Percentiles rank a stretch among this genome's conserved stretches.
phyloP scores from a whole-genome alignment of 148 eudicot genomes.

The Camellia lanceoleosa region DNA sequence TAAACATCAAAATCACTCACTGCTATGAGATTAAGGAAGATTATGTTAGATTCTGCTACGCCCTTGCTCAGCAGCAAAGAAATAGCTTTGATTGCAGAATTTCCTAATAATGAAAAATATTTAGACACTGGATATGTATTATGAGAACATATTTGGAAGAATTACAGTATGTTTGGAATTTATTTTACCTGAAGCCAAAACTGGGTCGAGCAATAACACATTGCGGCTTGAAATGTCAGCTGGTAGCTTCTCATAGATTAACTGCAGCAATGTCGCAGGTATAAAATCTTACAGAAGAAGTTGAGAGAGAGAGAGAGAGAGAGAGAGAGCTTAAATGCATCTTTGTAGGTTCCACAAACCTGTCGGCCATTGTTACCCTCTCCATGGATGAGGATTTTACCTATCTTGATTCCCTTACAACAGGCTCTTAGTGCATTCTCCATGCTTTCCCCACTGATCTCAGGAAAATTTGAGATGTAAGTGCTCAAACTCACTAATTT shows the following conservation, averaged over 20 bases:
- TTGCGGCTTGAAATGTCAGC: constrained; percentile 62
- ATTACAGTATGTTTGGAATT: background rate
- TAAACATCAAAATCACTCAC: constrained; percentile 28
- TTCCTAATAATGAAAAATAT: constrained; percentile 31
- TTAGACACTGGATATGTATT: background rate
- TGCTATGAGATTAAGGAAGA: constrained; percentile 66
- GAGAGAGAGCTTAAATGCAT: background rate
- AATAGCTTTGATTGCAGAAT: constrained; percentile 62
- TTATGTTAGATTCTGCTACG: constrained; percentile 60
- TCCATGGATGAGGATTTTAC: constrained; percentile 66
- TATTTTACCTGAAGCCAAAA: constrained; percentile 52
- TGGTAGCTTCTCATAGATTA: constrained; percentile 68
- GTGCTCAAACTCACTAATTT: background rate
- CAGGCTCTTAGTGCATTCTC: constrained; percentile 76
- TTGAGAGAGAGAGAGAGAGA: too few species aligned
- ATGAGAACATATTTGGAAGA: background rate
- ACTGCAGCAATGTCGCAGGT: constrained; percentile 28
- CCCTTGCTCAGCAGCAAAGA: constrained; percentile 58
- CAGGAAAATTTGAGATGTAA: constrained; percentile 11
- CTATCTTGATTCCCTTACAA: constrained; percentile 70
- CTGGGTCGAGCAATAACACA: constrained; percentile 61
- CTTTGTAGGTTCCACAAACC: constrained; percentile 24
- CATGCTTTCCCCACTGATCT: constrained; percentile 70
- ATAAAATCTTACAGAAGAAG: background rate
- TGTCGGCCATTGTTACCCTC: constrained; percentile 50